Conservation (phyloP, 2,329 filamentous ascomycete genomes). For the Coniella vitis region DNA sequence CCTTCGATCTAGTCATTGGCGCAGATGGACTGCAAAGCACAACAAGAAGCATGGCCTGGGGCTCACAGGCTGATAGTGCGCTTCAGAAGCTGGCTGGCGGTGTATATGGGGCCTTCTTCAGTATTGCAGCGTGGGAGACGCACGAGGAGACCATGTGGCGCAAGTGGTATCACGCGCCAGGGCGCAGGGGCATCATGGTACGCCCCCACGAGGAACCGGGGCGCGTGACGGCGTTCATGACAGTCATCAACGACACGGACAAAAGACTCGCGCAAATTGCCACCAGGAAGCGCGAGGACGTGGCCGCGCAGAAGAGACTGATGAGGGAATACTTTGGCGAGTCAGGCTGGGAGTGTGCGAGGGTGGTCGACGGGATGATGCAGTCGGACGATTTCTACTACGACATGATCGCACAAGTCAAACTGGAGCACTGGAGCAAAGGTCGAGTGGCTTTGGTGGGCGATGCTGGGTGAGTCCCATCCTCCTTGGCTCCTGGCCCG, state of each 20-base stretch:
- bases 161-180: conserved; percentile 29
- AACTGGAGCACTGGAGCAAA: conserved; percentile 27
- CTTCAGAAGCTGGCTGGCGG: conserved; percentile 23
- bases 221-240: conserved; percentile 11
- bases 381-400: conserved; percentile 26
- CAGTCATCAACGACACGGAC: conserved; percentile 19
- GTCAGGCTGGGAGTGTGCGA: conserved; percentile 37
- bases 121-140: conserved; percentile 24
- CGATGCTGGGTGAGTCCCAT: conserved; percentile 33
- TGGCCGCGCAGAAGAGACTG: conserved; percentile 30
- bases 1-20: conserved; percentile 47
- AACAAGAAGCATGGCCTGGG: conserved; percentile 34
- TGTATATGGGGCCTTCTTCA: conserved; percentile 33
- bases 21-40: conserved; percentile 48
- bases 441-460: conserved; percentile 36
- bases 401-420: conserved; percentile 36
- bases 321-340: conserved; percentile 34
- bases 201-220: conserved; percentile 26
- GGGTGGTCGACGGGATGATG: conserved; percentile 30
- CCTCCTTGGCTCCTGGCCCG: too few species aligned
- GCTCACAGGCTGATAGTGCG: conserved; percentile 20
- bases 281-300: conserved; percentile 20
- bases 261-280: conserved; percentile 18
- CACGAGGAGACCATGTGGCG: conserved; percentile 24
- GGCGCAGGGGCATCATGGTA: conserved; percentile 30